A percentile compares a stretch with the other conserved stretches of the same genome.
Conservation (phyloP, 1,284 basidiomycete species). For the Rhodotorula sp. region DNA sequence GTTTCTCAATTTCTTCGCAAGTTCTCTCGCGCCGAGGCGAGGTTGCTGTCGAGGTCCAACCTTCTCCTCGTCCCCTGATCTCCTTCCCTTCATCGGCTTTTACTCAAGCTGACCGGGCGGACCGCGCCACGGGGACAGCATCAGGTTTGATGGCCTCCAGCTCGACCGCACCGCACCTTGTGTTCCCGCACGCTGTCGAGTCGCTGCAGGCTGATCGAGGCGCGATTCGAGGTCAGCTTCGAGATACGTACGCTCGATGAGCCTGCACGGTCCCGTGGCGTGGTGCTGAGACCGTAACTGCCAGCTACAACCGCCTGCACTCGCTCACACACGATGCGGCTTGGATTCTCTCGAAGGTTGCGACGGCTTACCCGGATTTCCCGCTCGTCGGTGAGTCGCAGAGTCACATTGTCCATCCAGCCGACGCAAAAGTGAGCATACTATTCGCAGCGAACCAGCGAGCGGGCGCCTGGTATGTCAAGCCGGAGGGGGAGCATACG, state of each 20-base stretch:
- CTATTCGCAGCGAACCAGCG: slow-evolving; percentile 72
- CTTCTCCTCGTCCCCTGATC: too few species aligned
- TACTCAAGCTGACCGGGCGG: not conserved
- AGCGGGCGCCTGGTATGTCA: slow-evolving; percentile 91
- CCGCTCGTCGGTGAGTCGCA: slow-evolving; percentile 64
- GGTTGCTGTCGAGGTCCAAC: too few species aligned
- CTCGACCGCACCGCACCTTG: not conserved
- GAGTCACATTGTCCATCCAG: not conserved
- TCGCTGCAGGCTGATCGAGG: slow-evolving; percentile 21
- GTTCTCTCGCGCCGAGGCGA: too few species aligned
- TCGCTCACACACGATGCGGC: slow-evolving; percentile 73
- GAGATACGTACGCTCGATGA: slow-evolving; percentile 22
- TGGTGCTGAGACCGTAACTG: not conserved
- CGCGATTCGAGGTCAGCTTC: slow-evolving; percentile 19
- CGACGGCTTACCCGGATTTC: slow-evolving; percentile 59
- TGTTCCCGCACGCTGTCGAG: slow-evolving; percentile 20
- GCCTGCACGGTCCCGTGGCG: fast-evolving
- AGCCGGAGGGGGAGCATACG: slow-evolving; percentile 56
- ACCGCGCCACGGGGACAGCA: not conserved
- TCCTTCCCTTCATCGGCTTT: not conserved
- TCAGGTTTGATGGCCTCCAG: not conserved
- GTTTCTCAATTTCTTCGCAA: too few species aligned
- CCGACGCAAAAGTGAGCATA: slow-evolving; percentile 6
- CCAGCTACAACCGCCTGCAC: slow-evolving; percentile 76
- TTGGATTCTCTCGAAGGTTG: slow-evolving; percentile 64